Conservation (phyloP, 345 rosid species). For the Xanthoceras sorbifolium region DNA sequence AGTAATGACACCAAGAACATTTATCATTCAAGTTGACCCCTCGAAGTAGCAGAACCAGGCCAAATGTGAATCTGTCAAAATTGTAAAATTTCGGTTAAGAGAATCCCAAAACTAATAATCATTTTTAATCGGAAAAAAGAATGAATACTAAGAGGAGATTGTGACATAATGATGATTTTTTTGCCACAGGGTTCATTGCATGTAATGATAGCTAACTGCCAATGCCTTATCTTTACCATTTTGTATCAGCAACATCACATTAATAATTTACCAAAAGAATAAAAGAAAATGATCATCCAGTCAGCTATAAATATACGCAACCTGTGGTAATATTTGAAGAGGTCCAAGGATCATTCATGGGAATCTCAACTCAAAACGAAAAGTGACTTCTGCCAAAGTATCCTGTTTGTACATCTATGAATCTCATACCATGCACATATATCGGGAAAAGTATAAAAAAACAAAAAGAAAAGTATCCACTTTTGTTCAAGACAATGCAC, state of each 20-base stretch:
- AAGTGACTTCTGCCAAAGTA: neutral
- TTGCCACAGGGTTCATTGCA: neutral
- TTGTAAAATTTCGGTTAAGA: constrained; percentile 4
- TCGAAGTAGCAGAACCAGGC: constrained; percentile 61
- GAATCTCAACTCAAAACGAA: neutral
- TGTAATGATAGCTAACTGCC: neutral
- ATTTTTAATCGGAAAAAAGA: neutral
- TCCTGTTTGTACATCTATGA: neutral
- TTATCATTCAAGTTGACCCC: constrained; percentile 67
- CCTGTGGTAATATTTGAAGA: neutral
- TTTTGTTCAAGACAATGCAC: constrained; percentile 1
- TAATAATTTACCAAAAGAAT: neutral
- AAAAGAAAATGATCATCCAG: constrained; percentile 8
- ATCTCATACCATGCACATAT: neutral
- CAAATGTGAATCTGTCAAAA: constrained; percentile 48
- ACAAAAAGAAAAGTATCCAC: neutral
- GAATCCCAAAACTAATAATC: neutral
- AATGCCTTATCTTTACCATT: constrained; percentile 23
- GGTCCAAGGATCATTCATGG: neutral
- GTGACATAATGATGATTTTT: constrained; percentile 4
- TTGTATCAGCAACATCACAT: constrained; percentile 16
- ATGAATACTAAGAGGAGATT: neutral
- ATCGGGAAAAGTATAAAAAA: neutral
- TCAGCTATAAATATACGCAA: neutral
- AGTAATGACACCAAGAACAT: constrained; percentile 89